Evolutionary conservation across 176 grass and related monocot genomes (phyloP), one percentile per base, ranked within the genome.

Genomic region (Melocanna baccifera): DNA sequence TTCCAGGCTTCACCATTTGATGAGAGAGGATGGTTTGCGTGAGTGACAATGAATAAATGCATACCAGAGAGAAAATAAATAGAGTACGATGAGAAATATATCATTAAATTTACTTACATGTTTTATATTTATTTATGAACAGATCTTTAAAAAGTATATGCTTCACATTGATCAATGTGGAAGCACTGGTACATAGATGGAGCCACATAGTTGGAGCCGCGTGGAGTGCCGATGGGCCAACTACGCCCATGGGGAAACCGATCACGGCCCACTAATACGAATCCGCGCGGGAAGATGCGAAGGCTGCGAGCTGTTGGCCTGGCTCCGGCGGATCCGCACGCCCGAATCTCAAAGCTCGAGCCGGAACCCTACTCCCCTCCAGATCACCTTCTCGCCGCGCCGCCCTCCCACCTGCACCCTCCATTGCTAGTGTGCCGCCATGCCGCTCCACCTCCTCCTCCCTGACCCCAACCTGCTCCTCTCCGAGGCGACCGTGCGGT

Each of bases 371-470:
- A 18, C 18, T 8, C 36, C 37, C 12, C 51, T 62, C 79, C 57
- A 8, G 13, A 50, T 47, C 77, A 43, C 45, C 81, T 90, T 76
- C 69, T 14, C 22, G 20, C 63, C 58, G 41, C 22, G 20, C 63
- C 58, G 41, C 73, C 66, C 13, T 73, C 78, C 40, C 67, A 42
- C 83, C 30, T 32, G 28, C 68, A 12, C 71, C 62, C 41, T 62
- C 66, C 57, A 37, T 30, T 18, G 58, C 39, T 28, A 18, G 56
- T 62, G 69, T 72, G 69, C 37, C 63, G 76, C 76, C 68, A 90
- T 95, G 93, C 90, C 90, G 67, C 90, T 92, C 83, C 82, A 78
- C 82, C 83, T 62, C 70, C 75, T 84, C 82, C 47, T 76, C 80
- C 39, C 55, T 61, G 14, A 63, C 69, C 47, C 47, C 75, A 26